phyloP scores from a whole-genome alignment of 208 protist species.

The Trypanosoma lewisi region DNA sequence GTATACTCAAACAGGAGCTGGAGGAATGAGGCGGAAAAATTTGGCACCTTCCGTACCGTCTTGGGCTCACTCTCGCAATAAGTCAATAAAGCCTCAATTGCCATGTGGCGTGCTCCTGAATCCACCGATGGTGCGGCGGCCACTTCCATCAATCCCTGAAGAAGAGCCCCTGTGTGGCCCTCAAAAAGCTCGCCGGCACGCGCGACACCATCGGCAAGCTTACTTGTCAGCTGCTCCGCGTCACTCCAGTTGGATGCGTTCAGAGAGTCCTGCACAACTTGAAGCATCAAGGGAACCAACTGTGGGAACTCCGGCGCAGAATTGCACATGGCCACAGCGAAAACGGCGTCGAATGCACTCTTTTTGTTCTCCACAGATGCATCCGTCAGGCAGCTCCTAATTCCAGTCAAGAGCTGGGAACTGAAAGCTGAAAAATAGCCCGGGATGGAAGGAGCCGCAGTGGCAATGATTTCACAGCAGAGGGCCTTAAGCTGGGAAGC shows the following conservation, averaged over 20 bases:
- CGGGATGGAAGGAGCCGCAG: constrained; percentile 43
- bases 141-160: constrained; percentile 74
- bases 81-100: constrained; percentile 74
- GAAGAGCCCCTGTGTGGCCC: constrained; percentile 37
- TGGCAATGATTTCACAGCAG: constrained; percentile 78
- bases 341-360: constrained; percentile 53
- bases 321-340: constrained; percentile 45
- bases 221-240: constrained; percentile 43
- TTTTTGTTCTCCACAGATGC: constrained; percentile 37
- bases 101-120: constrained; percentile 60
- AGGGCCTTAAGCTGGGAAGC: constrained; percentile 49
- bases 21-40: constrained; percentile 79
- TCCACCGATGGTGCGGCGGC: constrained; percentile 50
- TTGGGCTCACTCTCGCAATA: constrained; percentile 81
- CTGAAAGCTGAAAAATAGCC: constrained; percentile 53
- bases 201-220: constrained; percentile 51
- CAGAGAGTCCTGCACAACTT: constrained; percentile 55
- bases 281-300: constrained; percentile 62
- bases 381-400: constrained; percentile 52
- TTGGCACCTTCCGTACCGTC: constrained; percentile 68
- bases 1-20: constrained; percentile 83
- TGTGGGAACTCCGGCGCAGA: constrained; percentile 33
- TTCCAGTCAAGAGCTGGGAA: constrained; percentile 32
- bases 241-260: constrained; percentile 62
- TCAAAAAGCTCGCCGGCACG: constrained; percentile 54